Percentiles rank a stretch among this genome's conserved stretches.
phyloP scores from a whole-genome alignment of 805 yeast genomes.

The Cyberlindnera suaveolens region DNA sequence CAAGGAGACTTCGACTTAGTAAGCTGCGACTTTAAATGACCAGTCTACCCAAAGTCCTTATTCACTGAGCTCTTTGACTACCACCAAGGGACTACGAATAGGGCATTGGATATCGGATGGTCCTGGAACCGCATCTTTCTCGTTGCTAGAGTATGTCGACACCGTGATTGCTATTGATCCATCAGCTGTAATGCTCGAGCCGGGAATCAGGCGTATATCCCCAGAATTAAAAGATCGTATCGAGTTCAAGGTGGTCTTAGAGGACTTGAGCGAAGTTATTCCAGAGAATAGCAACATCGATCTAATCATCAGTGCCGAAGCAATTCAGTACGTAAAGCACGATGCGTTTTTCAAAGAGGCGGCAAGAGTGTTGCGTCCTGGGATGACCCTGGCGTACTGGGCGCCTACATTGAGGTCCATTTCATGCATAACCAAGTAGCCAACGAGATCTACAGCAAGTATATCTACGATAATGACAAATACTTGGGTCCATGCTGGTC shows the following conservation, averaged over 20 bases:
- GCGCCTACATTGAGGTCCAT: conserved; percentile 67
- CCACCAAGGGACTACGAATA: conserved; percentile 28
- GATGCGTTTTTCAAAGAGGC: conserved; percentile 44
- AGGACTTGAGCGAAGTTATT: conserved; percentile 18
- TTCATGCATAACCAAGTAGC: conserved; percentile 49
- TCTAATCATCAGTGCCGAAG: conserved; percentile 61
- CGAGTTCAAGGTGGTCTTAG: conserved; percentile 21
- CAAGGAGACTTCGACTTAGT: conserved; percentile 40
- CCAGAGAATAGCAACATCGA: conserved; percentile 36
- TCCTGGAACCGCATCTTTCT: conserved; percentile 58
- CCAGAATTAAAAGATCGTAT: conserved; percentile 16
- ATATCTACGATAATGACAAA: conserved; percentile 38
- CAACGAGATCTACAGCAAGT: conserved; percentile 48
- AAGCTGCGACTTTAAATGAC: conserved; percentile 49
- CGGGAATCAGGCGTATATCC: conserved; percentile 27
- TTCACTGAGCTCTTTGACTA: conserved; percentile 35
- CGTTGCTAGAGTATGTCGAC: conserved; percentile 37
- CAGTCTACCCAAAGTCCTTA: conserved; percentile 53
- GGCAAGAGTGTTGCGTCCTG: conserved; percentile 41
- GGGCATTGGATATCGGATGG: conserved; percentile 65
- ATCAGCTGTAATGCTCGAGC: conserved; percentile 43
- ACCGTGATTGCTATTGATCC: conserved; percentile 53
- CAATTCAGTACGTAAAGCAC: conserved; percentile 68
- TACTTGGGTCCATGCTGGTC: conserved; percentile 60
- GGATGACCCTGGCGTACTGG: conserved; percentile 68